Base-by-base conservation (phyloP, 2,329 filamentous ascomycete species). In the Capronia epimyces region DNA sequence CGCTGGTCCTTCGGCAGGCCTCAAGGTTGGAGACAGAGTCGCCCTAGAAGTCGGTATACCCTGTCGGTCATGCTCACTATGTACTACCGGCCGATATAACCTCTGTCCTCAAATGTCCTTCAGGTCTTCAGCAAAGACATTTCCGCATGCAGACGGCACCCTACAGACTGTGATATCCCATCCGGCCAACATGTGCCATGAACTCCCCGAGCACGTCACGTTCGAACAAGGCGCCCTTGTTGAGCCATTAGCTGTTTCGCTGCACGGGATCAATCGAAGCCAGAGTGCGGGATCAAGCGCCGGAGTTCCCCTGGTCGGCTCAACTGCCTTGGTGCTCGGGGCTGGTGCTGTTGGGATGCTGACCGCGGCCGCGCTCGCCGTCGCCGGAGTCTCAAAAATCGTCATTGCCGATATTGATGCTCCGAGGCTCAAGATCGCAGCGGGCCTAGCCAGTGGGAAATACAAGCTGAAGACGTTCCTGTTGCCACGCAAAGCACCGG, bases 41-140 rank as follows among this genome's bases (percentile, higher is more conserved):
- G 89, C 91, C n/a, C 75, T 97, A 36, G 91, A 97, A 75, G 91
- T 94, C 12, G 91, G 91, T 44, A 79, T 87, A 46, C 88, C 89
- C 1, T 97, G 91, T 73, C 82, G 86, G 32, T 63, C 66, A 34
- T 83, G 80, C 62, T 66, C 71, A 18, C 68, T 77, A 45, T 83
- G 80, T 63, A 67, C 69, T 37, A 71, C 75, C 49, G 78, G 77
- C 45, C 67, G 80, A 44, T 83, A 83, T 64, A 83, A 83, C 59
- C 79, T 83, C 57, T 83, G 80, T 69, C 75, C 75, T 20, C 69
- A 69, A 7, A 75, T 83, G 71, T 71, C 70, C 34, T 83, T 83
- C 62, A 65, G 79, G 53, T 79, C 75, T 60, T 79, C 75, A 47
- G 80, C 80, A 29, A 83, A 81, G 63, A 69, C 71, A 18, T 80